phyloP scores from a whole-genome alignment of 345 rosid genomes.

The Camelina hispida region DNA sequence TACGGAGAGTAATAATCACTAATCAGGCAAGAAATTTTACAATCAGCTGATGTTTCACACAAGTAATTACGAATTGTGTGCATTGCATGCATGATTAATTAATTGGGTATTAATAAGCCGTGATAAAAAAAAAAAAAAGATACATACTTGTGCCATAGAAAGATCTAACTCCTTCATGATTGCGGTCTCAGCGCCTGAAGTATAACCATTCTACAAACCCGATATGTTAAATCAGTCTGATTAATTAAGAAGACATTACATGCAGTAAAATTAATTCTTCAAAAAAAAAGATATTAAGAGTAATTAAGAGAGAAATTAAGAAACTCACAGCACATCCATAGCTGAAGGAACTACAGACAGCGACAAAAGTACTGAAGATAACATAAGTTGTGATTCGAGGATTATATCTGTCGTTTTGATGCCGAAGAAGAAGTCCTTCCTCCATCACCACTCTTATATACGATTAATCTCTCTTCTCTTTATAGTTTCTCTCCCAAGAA shows the following conservation, averaged over 20 bases:
- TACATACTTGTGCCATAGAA: slow-evolving; percentile 54
- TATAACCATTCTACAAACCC: slow-evolving; percentile 50
- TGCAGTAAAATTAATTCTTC: too few relatives aligned
- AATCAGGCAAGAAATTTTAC: too few relatives aligned
- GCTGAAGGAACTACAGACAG: slow-evolving; percentile 50
- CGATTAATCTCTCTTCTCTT: too few relatives aligned
- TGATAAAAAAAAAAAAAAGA: background rate
- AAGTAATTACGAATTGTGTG: too few relatives aligned
- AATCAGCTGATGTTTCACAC: too few relatives aligned
- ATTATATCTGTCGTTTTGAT: slow-evolving; percentile 34
- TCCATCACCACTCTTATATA: slow-evolving; percentile 16
- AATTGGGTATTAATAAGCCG: too few relatives aligned
- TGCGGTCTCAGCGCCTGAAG: slow-evolving; percentile 60
- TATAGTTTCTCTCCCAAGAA: too few relatives aligned
- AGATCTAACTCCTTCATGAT: slow-evolving; percentile 64
- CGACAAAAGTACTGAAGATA: slow-evolving; percentile 51
- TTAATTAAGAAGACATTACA: too few relatives aligned
- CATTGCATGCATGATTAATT: too few relatives aligned
- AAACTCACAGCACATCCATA: slow-evolving; percentile 55
- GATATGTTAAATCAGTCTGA: too few relatives aligned
- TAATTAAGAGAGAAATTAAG: background rate
- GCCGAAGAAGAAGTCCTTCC: slow-evolving; percentile 38
- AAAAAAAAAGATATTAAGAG: background rate
- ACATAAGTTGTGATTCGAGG: slow-evolving; percentile 36
- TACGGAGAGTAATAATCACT: too few relatives aligned